Evolutionary conservation across 345 rosid genomes (phyloP), one percentile per base, ranked within the genome.

Genomic region (Erodium maritimum): DNA sequence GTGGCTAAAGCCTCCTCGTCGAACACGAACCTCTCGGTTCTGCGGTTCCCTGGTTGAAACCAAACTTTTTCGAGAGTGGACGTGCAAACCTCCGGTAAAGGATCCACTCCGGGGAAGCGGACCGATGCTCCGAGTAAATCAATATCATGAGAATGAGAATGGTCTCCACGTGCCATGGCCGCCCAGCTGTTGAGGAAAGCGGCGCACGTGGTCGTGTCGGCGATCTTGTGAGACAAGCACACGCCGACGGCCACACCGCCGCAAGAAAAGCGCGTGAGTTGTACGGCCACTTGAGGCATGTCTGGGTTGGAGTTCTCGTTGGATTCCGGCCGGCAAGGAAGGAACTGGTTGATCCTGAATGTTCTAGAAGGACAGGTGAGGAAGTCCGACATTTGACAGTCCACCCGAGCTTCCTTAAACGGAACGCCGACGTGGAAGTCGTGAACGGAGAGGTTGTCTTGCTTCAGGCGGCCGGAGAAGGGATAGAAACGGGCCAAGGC

Each of bases 191-290:
- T 48, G 55, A 64, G 22, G 55, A 64, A 64, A 17, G 17, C 42
- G 12, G 46, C 54, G 23, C 46, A 7, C 4, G 67, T 34, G 24
- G 54, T 50, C 0, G 25, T 55, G 23, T 64, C 67, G 2, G 61
- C 55, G 19, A 64, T 48, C 67, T 64, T 64, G 46, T 64, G 67
- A 20, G 67, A 64, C 17, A 64, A 5, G 21, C 60, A 64, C 5
- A 50, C 54, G 23, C 67, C 61, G 22, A 64, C 46, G 8, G 45
- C 60, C 5, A 57, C 34, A 18, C 67, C 61, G 1, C 67, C 67
- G 29, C 67, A 64, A 9, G 19, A 7, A 11, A 64, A 64, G 20
- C 25, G 23, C 50, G 8, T 64, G 20, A 21, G 50, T 19, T 64
- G 52, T 23, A 64, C 56, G 23, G 50, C 60, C 17, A 56, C 2